These are phyloP conservation scores for Hymenoscyphus repandus DNA, from an alignment of 2,329 filamentous ascomycete genomes.

Conservation along the genomic window DNA sequence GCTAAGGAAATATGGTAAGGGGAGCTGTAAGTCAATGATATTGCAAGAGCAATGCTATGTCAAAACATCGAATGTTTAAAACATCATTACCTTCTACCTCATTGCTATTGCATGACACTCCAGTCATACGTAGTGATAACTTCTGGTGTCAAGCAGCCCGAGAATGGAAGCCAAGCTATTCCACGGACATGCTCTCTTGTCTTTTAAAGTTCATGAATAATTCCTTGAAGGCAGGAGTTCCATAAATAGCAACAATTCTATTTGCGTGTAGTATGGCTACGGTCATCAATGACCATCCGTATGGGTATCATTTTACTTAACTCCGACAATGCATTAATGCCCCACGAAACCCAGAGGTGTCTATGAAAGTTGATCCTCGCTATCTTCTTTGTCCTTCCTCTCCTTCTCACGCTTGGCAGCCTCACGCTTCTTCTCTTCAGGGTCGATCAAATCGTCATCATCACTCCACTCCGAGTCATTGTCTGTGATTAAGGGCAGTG, in stretches of 20 bases:
- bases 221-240: neutral
- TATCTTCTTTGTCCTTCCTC: slow-evolving; percentile 17
- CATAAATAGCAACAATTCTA: slow-evolving; percentile 12
- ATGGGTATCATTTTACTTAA: neutral
- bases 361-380: slow-evolving; percentile 9
- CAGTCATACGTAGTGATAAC: too few species aligned
- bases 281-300: neutral
- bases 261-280: neutral
- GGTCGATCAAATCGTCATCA: slow-evolving; percentile 58
- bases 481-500: slow-evolving; percentile 55
- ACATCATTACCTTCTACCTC: too few species aligned
- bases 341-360: neutral
- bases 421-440: slow-evolving; percentile 50
- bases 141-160: too few species aligned
- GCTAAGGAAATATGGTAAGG: too few species aligned
- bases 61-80: too few species aligned
- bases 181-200: too few species aligned
- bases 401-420: slow-evolving; percentile 23
- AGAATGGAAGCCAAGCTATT: too few species aligned
- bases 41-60: too few species aligned
- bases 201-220: too few species aligned
- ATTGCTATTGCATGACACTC: too few species aligned
- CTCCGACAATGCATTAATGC: neutral
- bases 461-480: slow-evolving; percentile 56
- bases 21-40: too few species aligned